phyloP scores from a whole-genome alignment of 2,329 filamentous ascomycete genomes.

The Penicillium sp. region DNA sequence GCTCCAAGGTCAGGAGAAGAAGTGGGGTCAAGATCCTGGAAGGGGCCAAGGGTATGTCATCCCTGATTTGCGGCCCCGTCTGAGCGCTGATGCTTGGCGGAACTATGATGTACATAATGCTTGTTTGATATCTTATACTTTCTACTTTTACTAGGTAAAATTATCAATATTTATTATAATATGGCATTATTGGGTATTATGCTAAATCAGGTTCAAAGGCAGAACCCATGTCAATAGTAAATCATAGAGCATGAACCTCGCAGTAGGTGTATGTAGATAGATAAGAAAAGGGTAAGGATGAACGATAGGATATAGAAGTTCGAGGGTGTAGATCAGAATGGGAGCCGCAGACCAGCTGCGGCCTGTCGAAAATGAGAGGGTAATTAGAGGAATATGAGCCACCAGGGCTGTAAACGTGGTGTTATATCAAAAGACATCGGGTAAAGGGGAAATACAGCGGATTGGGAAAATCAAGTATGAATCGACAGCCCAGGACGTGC shows the following conservation, averaged over 20 bases:
- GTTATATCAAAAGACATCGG: background rate
- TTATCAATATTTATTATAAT: constrained; percentile 6
- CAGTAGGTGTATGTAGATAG: constrained; percentile 18
- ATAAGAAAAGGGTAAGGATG: constrained; percentile 1
- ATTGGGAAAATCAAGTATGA: constrained; percentile 11
- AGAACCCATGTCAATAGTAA: constrained; percentile 17
- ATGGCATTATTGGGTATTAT: constrained; percentile 25
- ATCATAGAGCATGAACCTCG: constrained; percentile 22
- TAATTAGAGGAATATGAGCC: constrained; percentile 3
- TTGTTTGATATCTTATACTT: background rate
- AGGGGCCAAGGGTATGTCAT: constrained; percentile 1
- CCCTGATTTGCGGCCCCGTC: constrained; percentile 7
- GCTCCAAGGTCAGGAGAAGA: constrained; percentile 9
- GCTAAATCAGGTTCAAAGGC: constrained; percentile 24
- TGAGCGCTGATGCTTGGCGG: constrained; percentile 9
- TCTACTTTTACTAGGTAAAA: background rate
- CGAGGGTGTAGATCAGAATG: background rate
- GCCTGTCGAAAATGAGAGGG: constrained; percentile 3
- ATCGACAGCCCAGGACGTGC: constrained; percentile 20
- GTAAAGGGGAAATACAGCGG: background rate
- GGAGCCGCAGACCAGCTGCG: constrained; percentile 6
- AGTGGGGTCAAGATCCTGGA: constrained; percentile 5
- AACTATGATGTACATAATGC: constrained; percentile 1
- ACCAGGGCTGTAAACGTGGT: constrained; percentile 4
- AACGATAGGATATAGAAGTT: constrained; percentile 1